phyloP scores from a whole-genome alignment of 805 yeast genomes.

The Kodamaea nitidulidarum region DNA sequence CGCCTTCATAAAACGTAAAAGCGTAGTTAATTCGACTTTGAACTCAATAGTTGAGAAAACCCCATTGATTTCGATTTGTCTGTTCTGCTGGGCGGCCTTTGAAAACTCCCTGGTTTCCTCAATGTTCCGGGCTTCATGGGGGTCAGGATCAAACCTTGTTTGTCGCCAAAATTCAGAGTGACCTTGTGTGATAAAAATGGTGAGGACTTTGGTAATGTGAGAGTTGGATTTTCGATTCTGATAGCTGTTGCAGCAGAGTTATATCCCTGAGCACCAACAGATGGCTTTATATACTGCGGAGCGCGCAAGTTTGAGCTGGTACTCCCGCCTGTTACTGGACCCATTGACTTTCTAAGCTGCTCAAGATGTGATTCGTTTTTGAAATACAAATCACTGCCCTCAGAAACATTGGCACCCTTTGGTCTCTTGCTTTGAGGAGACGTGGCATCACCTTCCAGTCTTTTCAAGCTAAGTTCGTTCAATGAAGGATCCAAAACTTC shows the following conservation, averaged over 20 bases:
- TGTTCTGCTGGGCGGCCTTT: conserved; percentile 22
- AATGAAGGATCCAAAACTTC: conserved; percentile 6
- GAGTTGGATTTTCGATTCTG: conserved; percentile 14
- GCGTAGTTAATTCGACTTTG: not conserved
- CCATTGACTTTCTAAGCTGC: conserved; percentile 13
- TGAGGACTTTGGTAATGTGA: conserved; percentile 19
- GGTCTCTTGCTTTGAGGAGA: too few relatives aligned
- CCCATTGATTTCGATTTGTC: conserved; percentile 19
- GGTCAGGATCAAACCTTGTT: too few relatives aligned
- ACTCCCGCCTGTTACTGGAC: conserved; percentile 11
- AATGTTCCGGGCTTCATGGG: conserved; percentile 15
- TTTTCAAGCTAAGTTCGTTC: conserved; percentile 4
- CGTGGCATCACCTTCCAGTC: not conserved
- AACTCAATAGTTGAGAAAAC: conserved; percentile 17
- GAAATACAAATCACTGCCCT: conserved; percentile 12
- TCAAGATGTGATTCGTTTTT: conserved; percentile 13
- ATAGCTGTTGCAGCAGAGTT: not conserved
- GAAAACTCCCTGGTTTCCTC: conserved; percentile 34
- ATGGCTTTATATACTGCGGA: conserved; percentile 24
- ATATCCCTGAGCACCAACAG: not conserved
- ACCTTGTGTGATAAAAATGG: conserved; percentile 31
- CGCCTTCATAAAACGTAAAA: not conserved
- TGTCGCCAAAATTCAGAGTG: not conserved
- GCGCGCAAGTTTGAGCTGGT: conserved; percentile 16
- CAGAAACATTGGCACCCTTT: conserved; percentile 4